phyloP scores from a whole-genome alignment of 208 protist genomes.

The Trypanosomatidae sp. region DNA sequence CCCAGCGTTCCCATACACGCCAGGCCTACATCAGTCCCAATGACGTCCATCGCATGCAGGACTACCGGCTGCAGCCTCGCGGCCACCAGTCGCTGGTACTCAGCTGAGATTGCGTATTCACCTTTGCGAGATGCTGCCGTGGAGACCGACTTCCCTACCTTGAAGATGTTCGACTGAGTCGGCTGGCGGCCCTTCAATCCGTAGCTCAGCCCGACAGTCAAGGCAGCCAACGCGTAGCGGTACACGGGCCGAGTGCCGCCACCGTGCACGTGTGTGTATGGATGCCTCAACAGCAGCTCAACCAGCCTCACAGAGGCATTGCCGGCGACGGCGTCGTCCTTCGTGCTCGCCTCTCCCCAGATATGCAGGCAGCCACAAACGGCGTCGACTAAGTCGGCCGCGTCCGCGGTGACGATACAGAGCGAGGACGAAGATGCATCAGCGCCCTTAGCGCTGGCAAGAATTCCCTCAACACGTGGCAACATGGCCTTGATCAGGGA shows the following conservation, averaged over 20 bases:
- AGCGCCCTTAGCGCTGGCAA: constrained; percentile 1
- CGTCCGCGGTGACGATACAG: constrained; percentile 18
- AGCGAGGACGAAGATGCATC: not conserved
- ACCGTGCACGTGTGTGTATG: constrained; percentile 56
- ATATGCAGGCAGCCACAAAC: constrained; percentile 47
- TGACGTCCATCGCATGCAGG: constrained; percentile 34
- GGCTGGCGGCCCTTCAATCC: constrained; percentile 20
- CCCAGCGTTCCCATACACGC: constrained; percentile 65
- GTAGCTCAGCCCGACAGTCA: constrained; percentile 52
- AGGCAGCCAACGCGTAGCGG: constrained; percentile 54
- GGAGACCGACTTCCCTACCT: constrained; percentile 14
- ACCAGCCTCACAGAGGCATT: constrained; percentile 52
- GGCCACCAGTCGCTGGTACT: constrained; percentile 37
- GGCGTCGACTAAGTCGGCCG: constrained; percentile 55
- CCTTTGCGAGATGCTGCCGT: constrained; percentile 13
- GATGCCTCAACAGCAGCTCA: constrained; percentile 53
- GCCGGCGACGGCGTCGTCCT: constrained; percentile 5
- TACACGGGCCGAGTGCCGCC: constrained; percentile 49
- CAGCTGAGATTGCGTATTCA: constrained; percentile 12
- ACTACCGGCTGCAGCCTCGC: constrained; percentile 33
- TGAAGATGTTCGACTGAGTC: constrained; percentile 44
- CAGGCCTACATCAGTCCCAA: constrained; percentile 66
- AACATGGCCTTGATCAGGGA: constrained; percentile 27
- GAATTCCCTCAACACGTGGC: constrained; percentile 17
- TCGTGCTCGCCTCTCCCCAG: constrained; percentile 5